Evolutionary conservation across 2,329 filamentous ascomycete genomes (phyloP).

Genomic region (Thielaviopsis cerberus): DNA sequence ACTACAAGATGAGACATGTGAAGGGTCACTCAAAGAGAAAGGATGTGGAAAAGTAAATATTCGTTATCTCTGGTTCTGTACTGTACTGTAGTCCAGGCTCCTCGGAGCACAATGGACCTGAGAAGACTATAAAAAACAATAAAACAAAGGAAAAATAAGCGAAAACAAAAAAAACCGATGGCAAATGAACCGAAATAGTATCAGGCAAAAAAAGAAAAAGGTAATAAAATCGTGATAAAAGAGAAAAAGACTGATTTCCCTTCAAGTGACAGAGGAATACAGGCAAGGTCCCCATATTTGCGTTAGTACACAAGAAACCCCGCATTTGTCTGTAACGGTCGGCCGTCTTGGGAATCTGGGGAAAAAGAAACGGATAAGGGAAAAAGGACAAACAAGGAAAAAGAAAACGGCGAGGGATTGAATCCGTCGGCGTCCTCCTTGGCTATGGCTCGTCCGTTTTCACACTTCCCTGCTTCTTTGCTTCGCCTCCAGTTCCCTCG

Average conservation of each 20-base stretch:
- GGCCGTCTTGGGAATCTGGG: not conserved
- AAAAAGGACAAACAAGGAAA: not conserved
- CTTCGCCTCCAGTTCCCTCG: too few relatives aligned
- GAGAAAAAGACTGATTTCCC: not conserved
- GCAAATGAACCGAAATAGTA: not conserved
- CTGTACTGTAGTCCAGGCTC: not conserved
- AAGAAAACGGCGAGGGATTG: not conserved
- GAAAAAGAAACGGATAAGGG: not conserved
- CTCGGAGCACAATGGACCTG: not conserved
- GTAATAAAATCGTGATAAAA: not conserved
- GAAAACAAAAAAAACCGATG: not conserved
- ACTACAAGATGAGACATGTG: conserved; percentile 43
- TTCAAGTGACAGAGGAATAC: not conserved
- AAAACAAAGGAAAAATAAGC: not conserved
- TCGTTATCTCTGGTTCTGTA: not conserved
- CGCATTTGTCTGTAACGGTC: not conserved
- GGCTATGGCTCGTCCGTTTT: not conserved
- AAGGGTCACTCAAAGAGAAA: not conserved
- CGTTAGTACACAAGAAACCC: not conserved
- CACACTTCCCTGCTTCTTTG: too few relatives aligned
- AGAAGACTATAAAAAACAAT: not conserved
- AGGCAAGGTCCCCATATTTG: conserved; percentile 1
- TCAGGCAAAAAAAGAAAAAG: not conserved
- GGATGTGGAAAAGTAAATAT: not conserved
- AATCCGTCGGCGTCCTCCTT: not conserved